Evolutionary conservation across 345 rosid genomes (phyloP).

Genomic region (Rubroshorea leprosula): DNA sequence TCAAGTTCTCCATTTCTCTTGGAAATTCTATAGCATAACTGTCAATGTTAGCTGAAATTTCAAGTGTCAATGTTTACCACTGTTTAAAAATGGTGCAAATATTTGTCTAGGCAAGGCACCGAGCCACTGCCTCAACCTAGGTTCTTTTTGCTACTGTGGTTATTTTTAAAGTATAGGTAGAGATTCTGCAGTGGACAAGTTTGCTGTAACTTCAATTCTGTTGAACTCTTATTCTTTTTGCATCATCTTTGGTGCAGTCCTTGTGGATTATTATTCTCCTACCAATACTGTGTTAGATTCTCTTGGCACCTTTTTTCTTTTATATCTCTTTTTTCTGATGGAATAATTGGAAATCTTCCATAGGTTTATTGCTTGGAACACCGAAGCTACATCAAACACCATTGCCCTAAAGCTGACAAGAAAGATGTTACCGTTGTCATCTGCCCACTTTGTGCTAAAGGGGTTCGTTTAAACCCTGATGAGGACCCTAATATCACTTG

Average conservation of each 20-base stretch:
- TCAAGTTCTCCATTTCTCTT: no score
- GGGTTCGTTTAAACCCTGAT: slow-evolving; percentile 67
- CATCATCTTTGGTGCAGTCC: no score
- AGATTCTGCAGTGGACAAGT: no score
- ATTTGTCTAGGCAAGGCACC: no score
- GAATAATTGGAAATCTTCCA: not conserved
- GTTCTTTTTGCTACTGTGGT: no score
- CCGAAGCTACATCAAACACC: slow-evolving; percentile 68
- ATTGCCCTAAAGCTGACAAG: slow-evolving; percentile 69
- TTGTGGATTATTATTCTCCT: not conserved
- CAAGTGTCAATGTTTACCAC: no score
- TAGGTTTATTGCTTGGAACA: slow-evolving; percentile 92
- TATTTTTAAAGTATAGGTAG: no score
- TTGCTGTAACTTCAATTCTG: no score
- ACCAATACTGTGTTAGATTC: not conserved
- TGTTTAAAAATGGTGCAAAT: no score
- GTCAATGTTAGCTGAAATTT: no score
- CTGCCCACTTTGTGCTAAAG: slow-evolving; percentile 93
- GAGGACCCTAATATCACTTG: slow-evolving; percentile 84
- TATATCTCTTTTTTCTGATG: slow-evolving; percentile 7
- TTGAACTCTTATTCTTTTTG: not conserved
- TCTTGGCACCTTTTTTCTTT: slow-evolving; percentile 1
- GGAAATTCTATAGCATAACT: no score
- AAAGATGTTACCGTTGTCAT: slow-evolving; percentile 80
- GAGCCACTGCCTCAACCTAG: no score